A percentile compares a stretch with the other conserved stretches of the same genome.
Evolutionary conservation across 208 protist species (phyloP).

Genomic region (Leishmania aethiopica): DNA sequence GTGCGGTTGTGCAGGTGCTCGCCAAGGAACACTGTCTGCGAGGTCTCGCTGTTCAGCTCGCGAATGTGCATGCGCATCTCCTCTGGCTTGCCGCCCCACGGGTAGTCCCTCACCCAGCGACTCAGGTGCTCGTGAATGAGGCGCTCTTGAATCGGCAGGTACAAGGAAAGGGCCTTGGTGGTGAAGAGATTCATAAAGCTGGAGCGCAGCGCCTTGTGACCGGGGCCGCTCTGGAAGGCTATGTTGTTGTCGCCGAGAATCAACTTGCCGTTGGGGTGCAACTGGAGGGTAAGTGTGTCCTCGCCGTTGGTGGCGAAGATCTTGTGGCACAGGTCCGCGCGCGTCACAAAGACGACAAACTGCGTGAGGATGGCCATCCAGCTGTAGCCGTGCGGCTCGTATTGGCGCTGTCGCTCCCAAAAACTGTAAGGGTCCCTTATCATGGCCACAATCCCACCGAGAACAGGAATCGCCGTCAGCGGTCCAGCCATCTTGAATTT

Average conservation of each 20-base stretch:
- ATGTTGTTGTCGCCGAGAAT: constrained; percentile 91
- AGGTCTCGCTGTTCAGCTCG: constrained; percentile 93
- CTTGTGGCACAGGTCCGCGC: constrained; percentile 80
- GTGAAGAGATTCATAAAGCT: constrained; percentile 90
- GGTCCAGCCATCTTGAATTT: constrained; percentile 77
- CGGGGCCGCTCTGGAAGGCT: constrained; percentile 83
- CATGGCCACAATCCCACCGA: constrained; percentile 79
- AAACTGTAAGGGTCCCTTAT: constrained; percentile 80
- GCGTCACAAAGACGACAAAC: constrained; percentile 81
- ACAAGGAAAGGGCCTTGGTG: constrained; percentile 83
- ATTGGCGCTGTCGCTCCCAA: constrained; percentile 83
- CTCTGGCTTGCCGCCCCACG: constrained; percentile 52
- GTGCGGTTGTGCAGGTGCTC: constrained; percentile 85
- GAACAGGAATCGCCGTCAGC: constrained; percentile 54
- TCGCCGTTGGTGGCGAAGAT: constrained; percentile 84
- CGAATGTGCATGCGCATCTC: constrained; percentile 88
- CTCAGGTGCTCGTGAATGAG: constrained; percentile 71
- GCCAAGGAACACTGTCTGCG: constrained; percentile 92
- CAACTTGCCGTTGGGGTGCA: constrained; percentile 83
- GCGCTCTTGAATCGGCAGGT: constrained; percentile 80
- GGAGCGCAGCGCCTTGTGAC: constrained; percentile 80
- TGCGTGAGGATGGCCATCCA: constrained; percentile 76
- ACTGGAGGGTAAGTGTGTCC: constrained; percentile 73
- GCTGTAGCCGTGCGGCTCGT: constrained; percentile 77
- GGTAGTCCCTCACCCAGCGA: constrained; percentile 68